Base-by-base conservation (phyloP, 2,329 filamentous ascomycete species). In the Xylariaceae sp. region DNA sequence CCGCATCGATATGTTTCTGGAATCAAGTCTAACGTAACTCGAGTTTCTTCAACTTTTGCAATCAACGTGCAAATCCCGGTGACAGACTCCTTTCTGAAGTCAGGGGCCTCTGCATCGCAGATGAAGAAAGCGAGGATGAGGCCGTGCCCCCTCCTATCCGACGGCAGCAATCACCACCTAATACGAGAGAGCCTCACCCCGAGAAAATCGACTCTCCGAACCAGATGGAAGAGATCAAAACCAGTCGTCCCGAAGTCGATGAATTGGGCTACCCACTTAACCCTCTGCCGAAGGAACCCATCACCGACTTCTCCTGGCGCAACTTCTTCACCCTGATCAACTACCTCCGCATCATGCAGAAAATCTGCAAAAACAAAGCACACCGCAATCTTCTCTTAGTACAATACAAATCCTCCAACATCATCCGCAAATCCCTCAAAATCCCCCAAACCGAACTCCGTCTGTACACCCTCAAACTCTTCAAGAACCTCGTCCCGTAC, bases 401-500 rank as follows among this genome's bases (percentile, higher is more conserved):
- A 42, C 90, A 93, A 70, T 97, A 97, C 80, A 97, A 97, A 76
- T 94, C 89, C 52, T 92, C 88, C 59, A 91, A 90, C 60, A 96
- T 97, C 67, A 83, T 99, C 30, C 89, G 92, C 68, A 97, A 96
- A 74, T 88, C 89, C 4, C 84, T 99, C 13, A 93, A 94, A 67
- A 88, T 97, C 18, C 93, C 93, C 0, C 91, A 99, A 70, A 88
- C 87, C 1, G 84, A 91, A 69, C 81, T 99, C 47, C 87, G 94
- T 4, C 86, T 96, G 49, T 97, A 97, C 77, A 96, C 94, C 0
- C 84, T 99, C 67, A 99, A 99, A 76, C 82, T 99, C 0, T 97
- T 97, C 86, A 99, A 99, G 75, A 94, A 92, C 62, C 94, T 99
- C 74, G 94, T 99, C 3, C 94, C 94, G 0, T 99, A 96, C 78